phyloP scores from a whole-genome alignment of 225 moss, liverwort and hornwort genomes.

The Straminergon stramineum region DNA sequence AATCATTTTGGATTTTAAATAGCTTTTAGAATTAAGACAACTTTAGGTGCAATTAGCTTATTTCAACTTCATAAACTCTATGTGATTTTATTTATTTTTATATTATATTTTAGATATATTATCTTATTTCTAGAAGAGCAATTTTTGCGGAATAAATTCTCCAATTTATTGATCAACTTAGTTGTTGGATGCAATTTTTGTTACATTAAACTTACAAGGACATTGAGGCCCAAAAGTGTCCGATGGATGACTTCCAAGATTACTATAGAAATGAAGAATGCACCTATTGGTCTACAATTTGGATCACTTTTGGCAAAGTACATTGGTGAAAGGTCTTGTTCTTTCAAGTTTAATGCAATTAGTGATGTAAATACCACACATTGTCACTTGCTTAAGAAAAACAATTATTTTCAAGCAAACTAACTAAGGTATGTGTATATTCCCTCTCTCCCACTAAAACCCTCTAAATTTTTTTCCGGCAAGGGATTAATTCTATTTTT shows the following conservation, averaged over 20 bases:
- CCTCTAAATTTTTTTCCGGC: no score
- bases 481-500: no score
- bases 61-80: no score
- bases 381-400: not conserved
- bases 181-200: not conserved
- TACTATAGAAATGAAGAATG: not conserved
- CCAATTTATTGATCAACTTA: not conserved
- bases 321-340: no score
- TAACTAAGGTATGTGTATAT: not conserved
- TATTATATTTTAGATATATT: no score
- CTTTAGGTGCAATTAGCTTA: no score
- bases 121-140: not conserved
- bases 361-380: not conserved
- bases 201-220: not conserved
- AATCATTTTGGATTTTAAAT: no score
- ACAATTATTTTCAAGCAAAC: not conserved
- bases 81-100: no score
- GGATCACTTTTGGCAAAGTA: not conserved
- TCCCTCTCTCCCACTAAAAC: not conserved
- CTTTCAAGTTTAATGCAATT: accelerated
- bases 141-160: not conserved
- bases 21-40: no score
- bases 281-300: not conserved
- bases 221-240: not conserved
- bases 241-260: not conserved